Evolutionary conservation across 129 eudicot genomes (phyloP).

Genomic region (Scalesia atractyloides): DNA sequence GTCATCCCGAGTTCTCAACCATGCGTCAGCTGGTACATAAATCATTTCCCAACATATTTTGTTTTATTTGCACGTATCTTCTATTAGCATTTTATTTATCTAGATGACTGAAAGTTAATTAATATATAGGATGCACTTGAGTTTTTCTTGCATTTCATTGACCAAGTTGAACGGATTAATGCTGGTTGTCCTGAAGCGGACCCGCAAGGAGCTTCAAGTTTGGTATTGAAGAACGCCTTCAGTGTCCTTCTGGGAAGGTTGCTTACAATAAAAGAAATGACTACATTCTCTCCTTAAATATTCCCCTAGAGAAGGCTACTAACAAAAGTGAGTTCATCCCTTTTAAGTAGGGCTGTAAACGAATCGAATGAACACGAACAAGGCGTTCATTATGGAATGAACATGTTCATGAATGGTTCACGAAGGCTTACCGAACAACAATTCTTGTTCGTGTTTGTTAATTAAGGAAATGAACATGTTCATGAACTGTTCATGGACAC

Average conservation of each 20-base stretch:
- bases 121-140: slow-evolving; percentile 85
- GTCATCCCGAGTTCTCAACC: slow-evolving; percentile 96
- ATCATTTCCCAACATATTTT: slow-evolving; percentile 1
- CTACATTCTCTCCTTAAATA: slow-evolving; percentile 78
- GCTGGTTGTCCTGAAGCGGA: slow-evolving; percentile 61
- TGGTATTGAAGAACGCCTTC: slow-evolving; percentile 93
- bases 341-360: background rate
- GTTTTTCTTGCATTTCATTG: slow-evolving; percentile 87
- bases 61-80: background rate
- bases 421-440: too few species aligned
- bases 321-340: slow-evolving; percentile 60
- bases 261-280: slow-evolving; percentile 79
- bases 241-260: slow-evolving; percentile 94
- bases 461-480: too few species aligned
- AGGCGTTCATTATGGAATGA: too few species aligned
- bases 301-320: slow-evolving; percentile 81
- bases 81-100: slow-evolving; percentile 1
- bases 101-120: slow-evolving; percentile 24
- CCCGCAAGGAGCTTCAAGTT: slow-evolving; percentile 88
- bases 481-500: too few species aligned
- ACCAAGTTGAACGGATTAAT: slow-evolving; percentile 86
- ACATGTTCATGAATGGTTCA: too few species aligned
- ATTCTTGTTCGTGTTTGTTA: too few species aligned
- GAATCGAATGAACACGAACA: too few species aligned
- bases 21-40: slow-evolving; percentile 90